Evolutionary conservation across 345 rosid species (phyloP).

Genomic region (Eutrema heterophyllum): DNA sequence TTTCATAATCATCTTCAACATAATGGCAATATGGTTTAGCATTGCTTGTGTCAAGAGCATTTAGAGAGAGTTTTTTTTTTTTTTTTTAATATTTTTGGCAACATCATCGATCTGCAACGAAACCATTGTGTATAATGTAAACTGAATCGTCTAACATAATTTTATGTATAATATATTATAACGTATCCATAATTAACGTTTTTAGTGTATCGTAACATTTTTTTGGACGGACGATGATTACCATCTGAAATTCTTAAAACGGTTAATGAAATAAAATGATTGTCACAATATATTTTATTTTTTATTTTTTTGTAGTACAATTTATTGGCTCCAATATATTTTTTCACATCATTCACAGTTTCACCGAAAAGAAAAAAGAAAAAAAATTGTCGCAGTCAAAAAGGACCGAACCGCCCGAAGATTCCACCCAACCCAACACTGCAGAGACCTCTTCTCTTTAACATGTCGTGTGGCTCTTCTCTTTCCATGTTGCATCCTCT

Average conservation of each 20-base stretch:
- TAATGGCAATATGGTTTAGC: no score
- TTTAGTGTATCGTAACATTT: background rate
- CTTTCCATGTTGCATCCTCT: conserved; percentile 20
- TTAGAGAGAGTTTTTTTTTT: no score
- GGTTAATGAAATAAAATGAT: background rate
- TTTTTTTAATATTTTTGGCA: no score
- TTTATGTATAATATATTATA: background rate
- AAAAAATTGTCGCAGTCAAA: conserved; percentile 1
- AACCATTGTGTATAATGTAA: background rate
- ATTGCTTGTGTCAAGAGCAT: no score
- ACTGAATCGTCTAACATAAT: background rate
- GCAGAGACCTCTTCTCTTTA: conserved; percentile 5
- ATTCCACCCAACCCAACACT: conserved; percentile 23
- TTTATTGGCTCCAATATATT: background rate
- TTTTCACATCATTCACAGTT: background rate
- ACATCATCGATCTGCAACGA: no score
- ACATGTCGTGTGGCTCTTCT: conserved; percentile 20
- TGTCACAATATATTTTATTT: background rate
- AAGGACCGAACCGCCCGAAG: conserved; percentile 13
- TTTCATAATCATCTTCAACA: no score
- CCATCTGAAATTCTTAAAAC: background rate
- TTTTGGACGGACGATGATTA: background rate
- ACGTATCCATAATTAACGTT: background rate
- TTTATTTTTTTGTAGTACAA: background rate
- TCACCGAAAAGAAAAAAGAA: background rate